phyloP scores from a whole-genome alignment of 2,329 filamentous ascomycete genomes.

The Chrysoporthe cubensis region DNA sequence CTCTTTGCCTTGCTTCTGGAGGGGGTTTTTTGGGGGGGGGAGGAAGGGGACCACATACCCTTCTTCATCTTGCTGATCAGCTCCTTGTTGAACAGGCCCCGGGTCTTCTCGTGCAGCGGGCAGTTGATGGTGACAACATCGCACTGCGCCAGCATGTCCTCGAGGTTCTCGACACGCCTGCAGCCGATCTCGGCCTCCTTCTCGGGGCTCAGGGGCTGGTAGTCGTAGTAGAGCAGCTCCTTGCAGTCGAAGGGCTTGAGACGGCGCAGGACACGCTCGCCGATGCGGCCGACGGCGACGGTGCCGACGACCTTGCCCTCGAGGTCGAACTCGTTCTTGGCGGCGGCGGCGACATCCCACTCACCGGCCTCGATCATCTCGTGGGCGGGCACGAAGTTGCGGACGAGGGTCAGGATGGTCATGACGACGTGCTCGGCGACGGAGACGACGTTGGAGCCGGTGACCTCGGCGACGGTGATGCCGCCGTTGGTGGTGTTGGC shows the following conservation, averaged over 20 bases:
- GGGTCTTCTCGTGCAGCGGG: conserved; percentile 97
- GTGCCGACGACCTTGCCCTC: conserved; percentile 98
- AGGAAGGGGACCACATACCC: conserved; percentile 49
- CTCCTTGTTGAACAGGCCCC: conserved; percentile 97
- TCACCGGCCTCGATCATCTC: conserved; percentile 88
- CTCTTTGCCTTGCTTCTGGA: neutral
- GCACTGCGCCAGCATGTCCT: conserved; percentile 93
- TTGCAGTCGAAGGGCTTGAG: conserved; percentile 99
- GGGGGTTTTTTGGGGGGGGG: neutral
- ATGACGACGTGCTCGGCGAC: conserved; percentile 99
- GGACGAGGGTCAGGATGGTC: conserved; percentile 94
- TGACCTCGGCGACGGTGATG: conserved; percentile 96
- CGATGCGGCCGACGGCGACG: conserved; percentile 95
- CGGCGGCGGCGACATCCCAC: conserved; percentile 93
- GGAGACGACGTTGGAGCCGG: conserved; percentile 96
- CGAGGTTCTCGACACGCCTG: conserved; percentile 83
- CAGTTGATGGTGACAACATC: conserved; percentile 99
- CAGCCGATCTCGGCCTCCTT: conserved; percentile 94
- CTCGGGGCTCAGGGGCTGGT: conserved; percentile 88
- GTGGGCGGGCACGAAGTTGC: conserved; percentile 98
- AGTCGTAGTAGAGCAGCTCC: conserved; percentile 99
- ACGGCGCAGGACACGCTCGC: conserved; percentile 93
- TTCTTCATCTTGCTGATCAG: conserved; percentile 99
- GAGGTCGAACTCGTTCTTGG: conserved; percentile 98
- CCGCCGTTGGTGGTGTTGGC: conserved; percentile 99